Conservation (phyloP, 1,284 basidiomycete species). For the Uromyces viciae-fabae region DNA sequence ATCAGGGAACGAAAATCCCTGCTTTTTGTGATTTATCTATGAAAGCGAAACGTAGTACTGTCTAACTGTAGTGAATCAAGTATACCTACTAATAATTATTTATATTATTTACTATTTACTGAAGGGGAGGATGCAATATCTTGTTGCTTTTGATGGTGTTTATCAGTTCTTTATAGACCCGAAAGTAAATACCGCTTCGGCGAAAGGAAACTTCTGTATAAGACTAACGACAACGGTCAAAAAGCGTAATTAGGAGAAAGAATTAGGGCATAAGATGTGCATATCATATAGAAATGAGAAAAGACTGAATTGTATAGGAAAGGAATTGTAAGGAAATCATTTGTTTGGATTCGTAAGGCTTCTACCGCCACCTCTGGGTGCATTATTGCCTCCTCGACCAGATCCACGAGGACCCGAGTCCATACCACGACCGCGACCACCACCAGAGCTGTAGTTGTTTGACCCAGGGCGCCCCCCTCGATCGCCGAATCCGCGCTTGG, state of each 20-base stretch:
- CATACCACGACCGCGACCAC: conserved; percentile 46
- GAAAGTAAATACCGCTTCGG: no score
- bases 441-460: conserved; percentile 47
- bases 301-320: no score
- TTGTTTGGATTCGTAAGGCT: not conserved
- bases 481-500: conserved; percentile 37
- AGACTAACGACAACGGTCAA: conserved; percentile 13
- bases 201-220: no score
- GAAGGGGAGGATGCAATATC: no score
- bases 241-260: not conserved
- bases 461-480: conserved; percentile 54
- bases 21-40: no score
- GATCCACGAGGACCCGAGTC: conserved; percentile 44
- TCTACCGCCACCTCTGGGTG: conserved; percentile 22
- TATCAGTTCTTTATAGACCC: no score
- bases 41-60: no score
- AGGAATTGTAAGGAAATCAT: not conserved
- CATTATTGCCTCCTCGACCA: conserved; percentile 45
- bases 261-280: not conserved
- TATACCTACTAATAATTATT: no score
- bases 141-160: no score
- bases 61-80: no score
- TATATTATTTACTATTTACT: no score
- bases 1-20: no score
- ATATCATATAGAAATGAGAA: not conserved